Base-by-base conservation (phyloP, 768 basidiomycete genomes). In the Amyloporia xantha region DNA sequence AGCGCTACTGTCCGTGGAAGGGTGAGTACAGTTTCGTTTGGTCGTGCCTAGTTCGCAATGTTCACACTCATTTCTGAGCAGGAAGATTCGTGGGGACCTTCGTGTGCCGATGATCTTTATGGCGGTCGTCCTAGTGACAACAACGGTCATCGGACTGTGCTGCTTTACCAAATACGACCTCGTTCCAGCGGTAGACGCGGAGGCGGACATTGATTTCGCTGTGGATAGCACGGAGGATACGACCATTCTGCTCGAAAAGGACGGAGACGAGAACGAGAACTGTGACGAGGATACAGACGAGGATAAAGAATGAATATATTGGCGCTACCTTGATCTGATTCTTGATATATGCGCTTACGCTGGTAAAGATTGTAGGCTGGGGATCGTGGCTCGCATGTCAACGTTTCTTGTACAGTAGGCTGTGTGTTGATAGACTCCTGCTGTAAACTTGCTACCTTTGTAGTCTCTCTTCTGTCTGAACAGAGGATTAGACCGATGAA, bases 141-240 rank as follows among this genome's bases (percentile, higher is more conserved):
- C 95, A 69, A 90, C 95, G 47, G 94, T 94, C 5, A 91, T 96
- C 27, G 91, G 88, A 2, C 67, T 95, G 54, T 78, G 91, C 51
- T 89, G 86, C 57, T 85, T 83, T 70, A 91, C 91, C 71, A 75
- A 78, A 57, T 74, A 76, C 39, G 77, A 89, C 57, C 76, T 79
- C 1, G 72, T 66, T 39, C 61, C 64, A 10, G 64, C 62, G n/a
- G 67, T 64, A 4, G 66, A 67, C 25, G 66, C 65, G 12, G 68
- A 64, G 17, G 65, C 57, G 4, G 64, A 62, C 11, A 71, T 66
- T 7, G 70, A 64, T 26, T 66, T 50, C 4, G 56, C 55, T 1
- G 74, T 65, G 7, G 68, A 68, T 26, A 67, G 63, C 19, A 44
- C 59, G 39, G 47, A 54, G 35, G 55, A 54, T 2, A 56, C 12